Base-by-base conservation (phyloP, 78 protist species). In the Dictyostelium brefeldianum region DNA sequence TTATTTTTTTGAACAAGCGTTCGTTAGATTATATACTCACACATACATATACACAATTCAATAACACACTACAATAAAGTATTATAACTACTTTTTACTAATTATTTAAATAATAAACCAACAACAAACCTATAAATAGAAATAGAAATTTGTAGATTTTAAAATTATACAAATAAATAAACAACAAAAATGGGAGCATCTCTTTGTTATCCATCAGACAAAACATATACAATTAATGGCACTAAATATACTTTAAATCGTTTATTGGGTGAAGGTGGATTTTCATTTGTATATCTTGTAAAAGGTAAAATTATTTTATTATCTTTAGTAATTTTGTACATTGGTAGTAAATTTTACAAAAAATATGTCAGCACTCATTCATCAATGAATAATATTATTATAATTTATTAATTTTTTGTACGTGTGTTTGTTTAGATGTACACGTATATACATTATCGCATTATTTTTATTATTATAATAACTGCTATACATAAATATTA, bases 221-320 rank as follows among this genome's bases (percentile, higher is more conserved):
- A 59, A 74, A n/a, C 73, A 41, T 84, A 74, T 73, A 67, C 12
- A 43, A 18, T 84, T 10, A 84, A 74, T 74, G 73, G 71, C 18
- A 77, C 46, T 29, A 74, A 41, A 56, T 84, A 84, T 27, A 59
- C 46, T 17, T 27, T n/a, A 2, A 29, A 80, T 17, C 53, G 75
- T 14, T 7, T 59, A 27, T 57, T 84, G 10, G 95, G 90, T 0
- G 95, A 90, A 47, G 95, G 95, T 48, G 95, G 89, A 17, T 90
- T 80, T 57, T 90, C 95, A n/a, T 80, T 80, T 53, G 95, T 90
- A 3, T 80, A 90, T 71, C 64, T 82, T n/a, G 95, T 71, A 22
- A 80, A 78, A 74, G 83, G 84, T 73, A 73, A 18, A 57, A 22
- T 8, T n/a, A 57, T n/a, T 57, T 57, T n/a, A 57, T 53, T 53